These are phyloP conservation scores for Sporothrix globosa DNA, from an alignment of 2,329 filamentous ascomycete genomes.

Conservation along the genomic window DNA sequence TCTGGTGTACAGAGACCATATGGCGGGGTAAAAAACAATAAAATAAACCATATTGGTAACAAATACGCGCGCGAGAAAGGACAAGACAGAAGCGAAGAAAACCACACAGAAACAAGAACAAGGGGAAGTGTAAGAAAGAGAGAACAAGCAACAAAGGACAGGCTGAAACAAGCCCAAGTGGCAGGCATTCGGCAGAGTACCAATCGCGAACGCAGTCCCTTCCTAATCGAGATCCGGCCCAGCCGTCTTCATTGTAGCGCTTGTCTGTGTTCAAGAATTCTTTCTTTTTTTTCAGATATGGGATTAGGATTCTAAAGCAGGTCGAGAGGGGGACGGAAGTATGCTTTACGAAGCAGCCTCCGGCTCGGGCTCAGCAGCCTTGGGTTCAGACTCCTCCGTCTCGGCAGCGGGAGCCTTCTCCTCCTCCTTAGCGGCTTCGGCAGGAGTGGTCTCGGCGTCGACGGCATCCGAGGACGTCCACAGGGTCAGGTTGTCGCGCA, in stretches of 20 bases:
- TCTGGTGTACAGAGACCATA: constrained; percentile 1
- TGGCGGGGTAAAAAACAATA: constrained; percentile 12
- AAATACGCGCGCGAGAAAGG: constrained; percentile 17
- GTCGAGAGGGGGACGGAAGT: neutral
- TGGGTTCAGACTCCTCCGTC: constrained; percentile 41
- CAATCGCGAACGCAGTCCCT: constrained; percentile 23
- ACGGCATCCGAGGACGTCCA: constrained; percentile 93
- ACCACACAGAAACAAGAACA: constrained; percentile 17
- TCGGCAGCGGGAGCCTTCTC: constrained; percentile 44
- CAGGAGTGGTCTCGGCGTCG: constrained; percentile 70
- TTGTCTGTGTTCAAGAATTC: constrained; percentile 22
- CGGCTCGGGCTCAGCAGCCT: constrained; percentile 30
- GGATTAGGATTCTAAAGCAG: constrained; percentile 18
- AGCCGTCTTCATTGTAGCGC: constrained; percentile 17
- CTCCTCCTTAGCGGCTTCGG: constrained; percentile 57
- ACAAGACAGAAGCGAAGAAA: constrained; percentile 2
- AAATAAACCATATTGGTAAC: constrained; percentile 22
- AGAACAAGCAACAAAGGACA: constrained; percentile 3
- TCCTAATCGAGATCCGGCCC: constrained; percentile 23
- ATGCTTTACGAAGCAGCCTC: constrained; percentile 30
- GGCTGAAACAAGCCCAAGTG: constrained; percentile 10
- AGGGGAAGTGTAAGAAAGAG: constrained; percentile 9
- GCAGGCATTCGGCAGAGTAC: constrained; percentile 18
- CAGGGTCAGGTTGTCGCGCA: constrained; percentile 96
- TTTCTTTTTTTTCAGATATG: constrained; percentile 17